phyloP scores from a whole-genome alignment of 2,329 filamentous ascomycete species.

The Ustilaginoidea virens region DNA sequence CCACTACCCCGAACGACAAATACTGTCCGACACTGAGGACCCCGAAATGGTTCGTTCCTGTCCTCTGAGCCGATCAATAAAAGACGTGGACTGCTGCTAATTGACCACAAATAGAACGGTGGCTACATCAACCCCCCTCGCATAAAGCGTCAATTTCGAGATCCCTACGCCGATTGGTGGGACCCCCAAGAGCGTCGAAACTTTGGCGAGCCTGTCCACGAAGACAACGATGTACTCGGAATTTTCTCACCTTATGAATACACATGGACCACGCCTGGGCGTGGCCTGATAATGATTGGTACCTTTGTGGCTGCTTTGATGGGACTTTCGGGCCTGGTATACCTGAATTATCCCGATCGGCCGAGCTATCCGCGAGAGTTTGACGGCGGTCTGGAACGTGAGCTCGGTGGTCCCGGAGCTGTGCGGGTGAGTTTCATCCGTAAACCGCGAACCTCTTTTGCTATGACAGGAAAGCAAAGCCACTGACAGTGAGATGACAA shows the following conservation, averaged over 20 bases:
- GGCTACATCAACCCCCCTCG: slow-evolving; percentile 66
- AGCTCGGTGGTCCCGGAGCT: slow-evolving; percentile 57
- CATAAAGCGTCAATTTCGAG: slow-evolving; percentile 81
- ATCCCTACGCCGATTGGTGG: slow-evolving; percentile 91
- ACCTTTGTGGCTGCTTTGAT: slow-evolving; percentile 50
- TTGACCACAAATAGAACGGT: slow-evolving; percentile 46
- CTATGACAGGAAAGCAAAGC: background rate
- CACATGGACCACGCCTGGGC: slow-evolving; percentile 60
- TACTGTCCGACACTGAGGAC: slow-evolving; percentile 43
- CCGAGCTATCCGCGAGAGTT: slow-evolving; percentile 55
- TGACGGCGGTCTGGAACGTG: slow-evolving; percentile 55
- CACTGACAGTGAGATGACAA: background rate
- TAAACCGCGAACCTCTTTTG: too few species aligned
- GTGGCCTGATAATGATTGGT: slow-evolving; percentile 52
- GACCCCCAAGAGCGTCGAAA: slow-evolving; percentile 95
- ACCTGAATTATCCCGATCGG: slow-evolving; percentile 56
- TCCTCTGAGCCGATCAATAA: background rate
- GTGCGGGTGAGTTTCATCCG: slow-evolving; percentile 38
- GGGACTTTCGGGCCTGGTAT: slow-evolving; percentile 51
- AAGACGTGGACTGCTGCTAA: slow-evolving; percentile 9
- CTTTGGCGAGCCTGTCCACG: slow-evolving; percentile 90
- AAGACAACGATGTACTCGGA: slow-evolving; percentile 87
- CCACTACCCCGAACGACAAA: slow-evolving; percentile 33
- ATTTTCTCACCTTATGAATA: slow-evolving; percentile 85
- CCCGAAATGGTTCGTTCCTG: slow-evolving; percentile 43